Base-by-base conservation (phyloP, 139 green algal species). In the Dunaliella sp. region DNA sequence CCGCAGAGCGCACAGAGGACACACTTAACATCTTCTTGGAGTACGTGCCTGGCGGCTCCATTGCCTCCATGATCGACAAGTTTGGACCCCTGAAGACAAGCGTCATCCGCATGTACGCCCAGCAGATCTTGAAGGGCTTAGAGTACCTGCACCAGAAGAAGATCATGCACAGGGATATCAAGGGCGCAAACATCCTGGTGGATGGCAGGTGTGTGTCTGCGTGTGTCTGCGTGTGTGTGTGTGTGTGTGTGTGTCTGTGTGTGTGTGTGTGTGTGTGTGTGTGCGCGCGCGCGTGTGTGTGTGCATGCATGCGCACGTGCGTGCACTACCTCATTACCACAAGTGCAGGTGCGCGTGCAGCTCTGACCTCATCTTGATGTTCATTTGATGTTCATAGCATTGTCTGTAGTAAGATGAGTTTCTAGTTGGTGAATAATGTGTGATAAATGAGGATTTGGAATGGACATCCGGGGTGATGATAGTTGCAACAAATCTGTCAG, bases 21-120 rank as follows among this genome's bases (percentile, higher is more conserved):
- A 80, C 84, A 35, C 88, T 99, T 34, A 97, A 98, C 94, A 99
- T 99, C 86, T 99, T 99, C 87, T 90, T 99, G 38, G 97, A 99
- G 92, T 99, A 95, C 81, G 96, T 98, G 25, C 91, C 96, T 1
- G 97, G 97, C 24, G 97, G 97, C 34, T 98, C 95, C 74, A 98
- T 99, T 31, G 93, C 95, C 26, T 93, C 87, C 34, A 86, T 98
- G 74, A 93, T 99, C n/a, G 88, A 92, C 78, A 95, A 95, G 75
- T 99, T 98, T 92, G 95, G 93, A 85, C 32, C 90, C 32, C 84
- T 95, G 34, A 83, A 91, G 1, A 92, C 95, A 86, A 90, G 89
- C 26, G 91, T 97, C 38, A 93, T 97, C 38, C 88, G 92, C 36
- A 88, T 93, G 22, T 97, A 97, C 91, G 96, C 94, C 26, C 87